These are phyloP conservation scores for Podaxis sp. DNA, from an alignment of 768 basidiomycete species.

Conservation along the genomic window DNA sequence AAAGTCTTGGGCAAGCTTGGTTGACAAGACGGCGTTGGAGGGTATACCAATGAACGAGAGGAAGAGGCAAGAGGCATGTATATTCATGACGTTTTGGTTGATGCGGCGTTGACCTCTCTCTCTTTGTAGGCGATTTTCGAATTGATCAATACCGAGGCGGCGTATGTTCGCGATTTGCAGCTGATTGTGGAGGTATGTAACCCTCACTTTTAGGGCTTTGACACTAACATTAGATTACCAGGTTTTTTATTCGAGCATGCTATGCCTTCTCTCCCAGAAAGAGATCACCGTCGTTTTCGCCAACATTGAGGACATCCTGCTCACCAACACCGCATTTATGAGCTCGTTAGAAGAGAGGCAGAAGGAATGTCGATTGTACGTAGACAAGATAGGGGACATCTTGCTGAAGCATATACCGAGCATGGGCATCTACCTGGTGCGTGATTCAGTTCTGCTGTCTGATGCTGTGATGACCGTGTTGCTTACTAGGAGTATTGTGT, in stretches of 20 bases:
- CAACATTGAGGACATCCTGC: slow-evolving; percentile 88
- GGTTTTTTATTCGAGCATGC: slow-evolving; percentile 83
- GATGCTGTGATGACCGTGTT: background rate
- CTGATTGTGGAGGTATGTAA: slow-evolving; percentile 77
- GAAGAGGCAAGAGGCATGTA: slow-evolving; percentile 76
- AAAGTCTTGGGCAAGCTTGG: slow-evolving; percentile 90
- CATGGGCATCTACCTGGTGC: slow-evolving; percentile 78
- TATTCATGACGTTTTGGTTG: background rate
- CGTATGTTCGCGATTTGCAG: slow-evolving; percentile 90
- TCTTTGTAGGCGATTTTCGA: slow-evolving; percentile 80
- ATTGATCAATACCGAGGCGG: slow-evolving; percentile 83
- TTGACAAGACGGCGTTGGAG: slow-evolving; percentile 79
- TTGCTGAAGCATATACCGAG: slow-evolving; percentile 68
- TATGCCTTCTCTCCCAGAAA: slow-evolving; percentile 67
- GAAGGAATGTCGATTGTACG: slow-evolving; percentile 85
- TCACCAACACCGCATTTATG: slow-evolving; percentile 87
- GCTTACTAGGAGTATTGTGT: slow-evolving; percentile 74
- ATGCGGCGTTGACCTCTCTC: background rate
- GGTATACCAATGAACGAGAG: slow-evolving; percentile 77
- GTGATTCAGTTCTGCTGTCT: slow-evolving; percentile 14
- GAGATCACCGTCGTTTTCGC: slow-evolving; percentile 83
- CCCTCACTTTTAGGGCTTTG: background rate
- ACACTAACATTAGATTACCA: slow-evolving; percentile 22
- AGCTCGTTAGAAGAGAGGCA: slow-evolving; percentile 90
- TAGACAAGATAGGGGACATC: slow-evolving; percentile 86